Evolutionary conservation across 805 yeast species (phyloP).

Genomic region (Kluyveromyces wickerhamii): DNA sequence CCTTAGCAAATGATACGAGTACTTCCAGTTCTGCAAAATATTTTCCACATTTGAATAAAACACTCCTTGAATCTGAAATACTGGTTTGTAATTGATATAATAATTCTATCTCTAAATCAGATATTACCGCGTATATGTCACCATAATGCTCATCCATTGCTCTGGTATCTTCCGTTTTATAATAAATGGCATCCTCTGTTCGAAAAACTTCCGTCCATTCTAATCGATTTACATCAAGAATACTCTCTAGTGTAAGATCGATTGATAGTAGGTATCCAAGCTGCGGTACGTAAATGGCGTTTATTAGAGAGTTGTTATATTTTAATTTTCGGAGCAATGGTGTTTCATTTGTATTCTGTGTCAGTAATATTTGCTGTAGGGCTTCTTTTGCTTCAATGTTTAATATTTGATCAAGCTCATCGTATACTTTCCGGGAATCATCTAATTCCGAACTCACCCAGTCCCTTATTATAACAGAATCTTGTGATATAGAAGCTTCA

Average conservation of each 20-base stretch:
- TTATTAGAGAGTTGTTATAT: conserved; percentile 15
- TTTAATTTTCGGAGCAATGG: conserved; percentile 3
- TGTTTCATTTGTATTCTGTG: background rate
- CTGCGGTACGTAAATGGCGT: conserved; percentile 39
- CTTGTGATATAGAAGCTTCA: conserved; percentile 27
- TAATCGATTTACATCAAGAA: conserved; percentile 4
- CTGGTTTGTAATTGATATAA: conserved; percentile 26
- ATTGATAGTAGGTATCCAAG: conserved; percentile 35
- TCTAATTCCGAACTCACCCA: conserved; percentile 28
- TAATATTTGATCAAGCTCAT: conserved; percentile 29
- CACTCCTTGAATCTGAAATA: conserved; percentile 10
- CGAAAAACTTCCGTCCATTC: conserved; percentile 34
- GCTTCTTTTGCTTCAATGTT: conserved; percentile 14
- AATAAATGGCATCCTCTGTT: conserved; percentile 32
- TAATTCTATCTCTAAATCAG: conserved; percentile 37
- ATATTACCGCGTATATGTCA: conserved; percentile 34
- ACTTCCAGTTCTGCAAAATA: conserved; percentile 34
- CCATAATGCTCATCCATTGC: conserved; percentile 34
- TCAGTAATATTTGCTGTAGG: conserved; percentile 2
- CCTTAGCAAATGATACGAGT: conserved; percentile 29
- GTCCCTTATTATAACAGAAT: conserved; percentile 24
- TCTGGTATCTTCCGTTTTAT: conserved; percentile 27
- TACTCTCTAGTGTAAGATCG: conserved; percentile 9
- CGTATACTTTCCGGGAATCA: conserved; percentile 19
- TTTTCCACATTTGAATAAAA: conserved; percentile 16